Base-by-base conservation (phyloP, 192 early-diverging fungal genomes). In the Diversispora epigaea region DNA sequence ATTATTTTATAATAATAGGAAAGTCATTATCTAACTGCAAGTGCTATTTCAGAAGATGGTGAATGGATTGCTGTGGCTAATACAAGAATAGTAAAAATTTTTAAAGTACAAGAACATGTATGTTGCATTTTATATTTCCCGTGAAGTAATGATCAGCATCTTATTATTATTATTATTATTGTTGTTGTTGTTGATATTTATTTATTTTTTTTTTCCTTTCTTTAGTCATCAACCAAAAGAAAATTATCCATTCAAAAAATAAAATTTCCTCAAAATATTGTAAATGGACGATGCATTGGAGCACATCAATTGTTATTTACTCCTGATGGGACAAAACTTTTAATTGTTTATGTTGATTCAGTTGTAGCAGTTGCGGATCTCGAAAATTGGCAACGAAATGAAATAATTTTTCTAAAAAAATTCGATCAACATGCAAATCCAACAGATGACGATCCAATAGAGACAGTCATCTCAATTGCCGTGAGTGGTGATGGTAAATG, bases 41-140 rank as follows among this genome's bases (percentile, higher is more conserved):
- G 88, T 74, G 86, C 90, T 3, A 86, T 99, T 8, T 96, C 95
- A 22, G 82, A 90, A 62, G 87, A 95, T 78, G 95, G 94, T 15
- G 67, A 82, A 11, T 92, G 93, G 90, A 87, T 99, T 65, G 93
- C 92, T 3, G 90, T 91, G 6, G 88, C 95, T 19, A 92, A 95
- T 75, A 85, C 91, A 21, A 88, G 92, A 52, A 84, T 86, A 17
- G 82, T 90, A 50, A 85, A 85, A 76, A 76, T 93, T 4, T 93
- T 88, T 83, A 84, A 84, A 69, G 77, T 92, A 8, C 76, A 81
- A 40, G 73, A 86, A 58, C 77, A 82, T 43, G 86, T 87, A 84
- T 77, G 81, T 76, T 17, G 25, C 25, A 67, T n/a, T 19, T 3
- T 52, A 19, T 22, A 22, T 40, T 40, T 10, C 6, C 14, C 50